phyloP scores from a whole-genome alignment of 2,329 filamentous ascomycete genomes.

The Calonectria honghensis region DNA sequence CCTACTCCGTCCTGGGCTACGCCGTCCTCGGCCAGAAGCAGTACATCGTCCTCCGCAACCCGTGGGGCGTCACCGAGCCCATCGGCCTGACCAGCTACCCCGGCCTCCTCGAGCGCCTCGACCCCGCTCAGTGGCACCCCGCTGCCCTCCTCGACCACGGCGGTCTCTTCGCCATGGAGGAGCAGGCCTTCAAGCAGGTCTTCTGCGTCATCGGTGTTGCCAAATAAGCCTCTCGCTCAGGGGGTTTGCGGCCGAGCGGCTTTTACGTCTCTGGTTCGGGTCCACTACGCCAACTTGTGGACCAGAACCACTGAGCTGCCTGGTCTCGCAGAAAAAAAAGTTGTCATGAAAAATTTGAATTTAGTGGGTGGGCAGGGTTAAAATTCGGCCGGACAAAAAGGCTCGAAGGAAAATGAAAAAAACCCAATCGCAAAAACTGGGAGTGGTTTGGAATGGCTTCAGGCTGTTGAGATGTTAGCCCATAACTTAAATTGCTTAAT shows the following conservation, averaged over 20 bases:
- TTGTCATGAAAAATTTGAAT: neutral
- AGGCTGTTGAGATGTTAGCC: conserved; percentile 11
- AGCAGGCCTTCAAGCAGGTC: conserved; percentile 60
- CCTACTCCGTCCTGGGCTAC: conserved; percentile 65
- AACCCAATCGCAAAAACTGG: conserved; percentile 13
- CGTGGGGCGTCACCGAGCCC: conserved; percentile 66
- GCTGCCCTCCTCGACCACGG: conserved; percentile 61
- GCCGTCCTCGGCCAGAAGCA: conserved; percentile 60
- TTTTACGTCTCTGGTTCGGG: neutral
- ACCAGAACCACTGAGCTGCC: neutral
- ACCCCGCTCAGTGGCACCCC: conserved; percentile 61
- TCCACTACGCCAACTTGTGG: neutral
- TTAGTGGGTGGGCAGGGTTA: neutral
- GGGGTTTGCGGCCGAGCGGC: neutral
- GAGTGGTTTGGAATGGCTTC: conserved; percentile 9
- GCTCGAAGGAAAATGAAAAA: neutral
- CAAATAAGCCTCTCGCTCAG: conserved; percentile 54
- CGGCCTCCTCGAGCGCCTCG: conserved; percentile 62
- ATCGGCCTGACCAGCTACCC: conserved; percentile 63
- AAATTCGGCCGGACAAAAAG: neutral
- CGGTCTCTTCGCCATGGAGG: conserved; percentile 62
- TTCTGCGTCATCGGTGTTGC: conserved; percentile 56
- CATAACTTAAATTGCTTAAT: conserved; percentile 23
- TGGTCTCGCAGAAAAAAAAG: neutral
- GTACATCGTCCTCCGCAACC: conserved; percentile 66